These are phyloP conservation scores for Ogataea henricii DNA, from an alignment of 805 yeast species.

Conservation along the genomic window DNA sequence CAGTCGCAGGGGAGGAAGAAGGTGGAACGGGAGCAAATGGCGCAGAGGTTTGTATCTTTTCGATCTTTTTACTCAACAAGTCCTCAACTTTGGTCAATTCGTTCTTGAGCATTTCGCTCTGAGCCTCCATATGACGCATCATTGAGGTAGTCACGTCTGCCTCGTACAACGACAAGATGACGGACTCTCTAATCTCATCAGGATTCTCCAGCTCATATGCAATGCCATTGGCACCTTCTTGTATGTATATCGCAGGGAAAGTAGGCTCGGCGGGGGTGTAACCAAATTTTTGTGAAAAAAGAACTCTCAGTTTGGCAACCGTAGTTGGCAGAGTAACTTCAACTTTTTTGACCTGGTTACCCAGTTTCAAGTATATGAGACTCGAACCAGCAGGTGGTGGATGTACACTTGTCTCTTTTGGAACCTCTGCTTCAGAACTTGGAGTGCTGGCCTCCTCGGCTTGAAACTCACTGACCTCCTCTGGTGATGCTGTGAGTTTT, in stretches of 20 bases:
- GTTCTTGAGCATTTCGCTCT: slow-evolving; percentile 29
- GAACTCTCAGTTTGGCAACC: slow-evolving; percentile 56
- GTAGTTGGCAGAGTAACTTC: slow-evolving; percentile 47
- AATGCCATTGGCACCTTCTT: slow-evolving; percentile 58
- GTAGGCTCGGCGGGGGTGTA: slow-evolving; percentile 58
- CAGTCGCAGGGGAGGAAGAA: slow-evolving; percentile 8
- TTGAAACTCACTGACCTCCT: not conserved
- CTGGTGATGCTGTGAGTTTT: slow-evolving; percentile 15
- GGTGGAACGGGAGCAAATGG: slow-evolving; percentile 6
- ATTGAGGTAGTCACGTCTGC: slow-evolving; percentile 33
- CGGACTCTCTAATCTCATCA: slow-evolving; percentile 59
- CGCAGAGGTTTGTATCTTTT: slow-evolving; percentile 23
- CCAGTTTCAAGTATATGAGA: slow-evolving; percentile 50
- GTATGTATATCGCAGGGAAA: slow-evolving; percentile 79
- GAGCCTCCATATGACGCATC: slow-evolving; percentile 30
- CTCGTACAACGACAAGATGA: slow-evolving; percentile 60
- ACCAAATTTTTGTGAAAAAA: slow-evolving; percentile 86
- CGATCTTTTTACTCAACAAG: slow-evolving; percentile 28
- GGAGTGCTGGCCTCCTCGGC: not conserved
- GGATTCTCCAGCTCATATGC: slow-evolving; percentile 83
- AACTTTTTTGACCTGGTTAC: slow-evolving; percentile 58
- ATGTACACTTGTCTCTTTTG: not conserved
- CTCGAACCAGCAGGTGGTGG: not conserved
- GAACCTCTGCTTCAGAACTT: not conserved
- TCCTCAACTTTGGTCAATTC: slow-evolving; percentile 33